Evolutionary conservation across 352 stramenopile genomes (phyloP), one percentile per base, ranked within the genome.

Genomic region (Thalassiosira hispida): DNA sequence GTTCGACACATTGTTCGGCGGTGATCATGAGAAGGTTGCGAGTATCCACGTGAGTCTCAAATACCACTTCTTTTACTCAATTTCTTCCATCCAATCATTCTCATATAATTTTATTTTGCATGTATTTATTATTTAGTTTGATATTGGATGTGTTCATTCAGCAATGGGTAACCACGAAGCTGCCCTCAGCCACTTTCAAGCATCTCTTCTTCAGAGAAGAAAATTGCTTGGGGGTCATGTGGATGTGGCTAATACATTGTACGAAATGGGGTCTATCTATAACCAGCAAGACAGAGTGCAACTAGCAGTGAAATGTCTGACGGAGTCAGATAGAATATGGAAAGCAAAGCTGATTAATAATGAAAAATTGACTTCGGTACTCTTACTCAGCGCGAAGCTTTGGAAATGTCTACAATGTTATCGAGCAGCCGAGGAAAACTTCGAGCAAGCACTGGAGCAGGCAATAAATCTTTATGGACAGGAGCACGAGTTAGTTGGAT

Each of bases 221-320:
- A 62, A 77, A 22, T 31, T 82, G 4, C 66, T 87, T 52, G 74
- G 74, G 18, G 31, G 49, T 55, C 80, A 87, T 63, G 67, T 87
- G 14, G 80, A 86, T 60, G 79, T 86, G 38, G 79, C 79, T 16
- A 81, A 75, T 76, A 70, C 74, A n/a, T 69, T 86, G 25, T 82
- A 77, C 55, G 73, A 86, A 72, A 86, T 86, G 55, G 69, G 67
- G 20, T 71, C 56, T 23, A 64, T 83, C 35, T 77, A 78, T 42
- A 64, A 42, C 35, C 16, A 68, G 40, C 22, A 62, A 65, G 52
- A 66, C 38, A 73, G 62, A 40, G 47, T 67, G 33, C 31, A 75
- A 25, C 16, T 72, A 18, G 79, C 73, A 5, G 35, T 61, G 12
- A 63, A 72, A 40, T 86, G 73, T 46, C 31, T 86, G 20, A 52